A percentile compares a stretch with the other conserved stretches of the same genome.
Evolutionary conservation across 129 eudicot species (phyloP).

Genomic region (Solidago caesia): DNA sequence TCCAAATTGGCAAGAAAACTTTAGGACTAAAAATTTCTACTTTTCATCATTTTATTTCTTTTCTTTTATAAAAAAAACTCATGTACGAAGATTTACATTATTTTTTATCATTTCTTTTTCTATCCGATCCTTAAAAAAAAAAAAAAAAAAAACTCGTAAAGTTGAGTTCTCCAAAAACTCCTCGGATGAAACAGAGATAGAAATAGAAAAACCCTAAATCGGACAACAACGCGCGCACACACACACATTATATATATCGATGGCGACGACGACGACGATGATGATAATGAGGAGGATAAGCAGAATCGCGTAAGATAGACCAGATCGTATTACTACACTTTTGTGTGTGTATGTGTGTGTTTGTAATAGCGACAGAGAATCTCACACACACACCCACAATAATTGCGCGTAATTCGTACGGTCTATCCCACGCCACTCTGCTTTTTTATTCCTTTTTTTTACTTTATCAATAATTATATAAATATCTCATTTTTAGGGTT

Average conservation of each 20-base stretch:
- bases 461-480: background rate
- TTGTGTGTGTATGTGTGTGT: conserved; percentile 14
- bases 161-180: too few relatives aligned
- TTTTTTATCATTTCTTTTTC: too few relatives aligned
- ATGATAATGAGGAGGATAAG: conserved; percentile 35
- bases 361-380: conserved; percentile 47
- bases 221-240: background rate
- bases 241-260: background rate
- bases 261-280: background rate
- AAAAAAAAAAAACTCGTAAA: too few relatives aligned
- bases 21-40: too few relatives aligned
- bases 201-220: conserved; percentile 11
- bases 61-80: too few relatives aligned
- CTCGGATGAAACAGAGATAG: background rate
- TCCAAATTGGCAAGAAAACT: too few relatives aligned
- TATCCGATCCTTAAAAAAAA: too few relatives aligned
- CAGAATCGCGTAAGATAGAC: conserved; percentile 99
- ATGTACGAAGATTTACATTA: too few relatives aligned
- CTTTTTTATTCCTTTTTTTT: conserved; percentile 20
- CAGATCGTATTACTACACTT: conserved; percentile 15
- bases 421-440: conserved; percentile 93
- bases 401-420: conserved; percentile 86
- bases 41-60: too few relatives aligned
- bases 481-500: conserved; percentile 6
- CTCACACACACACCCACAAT: conserved; percentile 40